Base-by-base conservation (phyloP, 805 yeast genomes). In the Yamadazyma laniorum region DNA sequence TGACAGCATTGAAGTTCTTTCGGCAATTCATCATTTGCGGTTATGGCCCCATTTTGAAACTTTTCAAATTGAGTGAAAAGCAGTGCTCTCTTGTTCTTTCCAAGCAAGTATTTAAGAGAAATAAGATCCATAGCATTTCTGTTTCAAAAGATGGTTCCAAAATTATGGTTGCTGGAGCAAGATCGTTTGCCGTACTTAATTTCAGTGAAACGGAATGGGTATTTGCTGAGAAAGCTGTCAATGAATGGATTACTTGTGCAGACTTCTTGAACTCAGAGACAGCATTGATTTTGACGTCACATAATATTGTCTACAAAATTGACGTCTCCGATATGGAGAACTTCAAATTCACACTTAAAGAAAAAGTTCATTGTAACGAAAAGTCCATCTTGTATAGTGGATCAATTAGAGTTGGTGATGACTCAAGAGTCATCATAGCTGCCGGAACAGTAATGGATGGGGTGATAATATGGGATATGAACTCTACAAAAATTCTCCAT, bases 391-490 rank as follows among this genome's bases (percentile, higher is more conserved):
- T 93, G 25, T 93, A 93, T 56, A 86, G 96, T 5, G 99, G 98
- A 0, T 72, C 86, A 2, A 75, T 91, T 26, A 70, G 70, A 37
- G 73, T 73, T 1, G 48, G 75, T 13, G 41, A 59, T 9, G 67
- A 63, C 14, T 34, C 38, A 30, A 32, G 29, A 30, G 74, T 82
- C 0, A 55, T 74, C 4, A 70, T 88, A 11, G 88, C 88, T 18
- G 90, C 96, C 0, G 99, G 99, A 17, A 91, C 99, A 0, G 97
- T 91, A 2, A 80, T 90, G 81, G 82, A 82, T 33, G 96, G 97
- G 11, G 80, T 87, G 2, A 64, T 85, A 3, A 65, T 89, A 2
- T 91, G 98, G 98, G 79, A 79, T 32, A 52, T 79, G 17, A 59
- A 61, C 23, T 55, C 64, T 5, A 45, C 61, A 1, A 30, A 64